A percentile compares a stretch with the other conserved stretches of the same genome.
Evolutionary conservation across 1,139 yeast species (phyloP).

Genomic region (Geotrichum siamense): DNA sequence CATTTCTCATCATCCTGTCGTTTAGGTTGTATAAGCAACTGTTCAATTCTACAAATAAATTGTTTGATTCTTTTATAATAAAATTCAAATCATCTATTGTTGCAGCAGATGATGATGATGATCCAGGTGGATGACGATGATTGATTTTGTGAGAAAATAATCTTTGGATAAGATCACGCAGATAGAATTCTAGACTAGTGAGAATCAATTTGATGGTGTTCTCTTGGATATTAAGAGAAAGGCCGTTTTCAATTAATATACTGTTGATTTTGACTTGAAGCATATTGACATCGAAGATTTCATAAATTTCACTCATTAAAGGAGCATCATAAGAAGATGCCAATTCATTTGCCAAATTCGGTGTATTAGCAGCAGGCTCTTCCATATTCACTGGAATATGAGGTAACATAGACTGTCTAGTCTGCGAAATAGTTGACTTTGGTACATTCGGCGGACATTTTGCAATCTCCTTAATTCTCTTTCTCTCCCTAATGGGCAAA

Average conservation of each 20-base stretch:
- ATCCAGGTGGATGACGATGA: no score
- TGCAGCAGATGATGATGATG: constrained; percentile 22
- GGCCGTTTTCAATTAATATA: constrained; percentile 83
- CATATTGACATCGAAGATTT: constrained; percentile 73
- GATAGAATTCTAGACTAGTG: constrained; percentile 71
- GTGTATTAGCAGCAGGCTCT: constrained; percentile 3
- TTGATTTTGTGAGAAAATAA: constrained; percentile 43
- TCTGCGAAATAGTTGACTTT: constrained; percentile 62
- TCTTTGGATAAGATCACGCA: constrained; percentile 66
- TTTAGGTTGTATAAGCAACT: constrained; percentile 32
- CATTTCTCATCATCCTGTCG: constrained; percentile 31
- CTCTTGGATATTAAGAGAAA: constrained; percentile 70
- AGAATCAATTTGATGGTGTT: constrained; percentile 71
- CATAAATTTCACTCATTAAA: constrained; percentile 66
- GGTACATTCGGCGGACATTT: constrained; percentile 28
- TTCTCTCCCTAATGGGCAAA: constrained; percentile 74
- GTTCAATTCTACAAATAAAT: constrained; percentile 30
- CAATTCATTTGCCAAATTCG: constrained; percentile 1
- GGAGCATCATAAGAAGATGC: constrained; percentile 55
- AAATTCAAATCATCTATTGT: constrained; percentile 32
- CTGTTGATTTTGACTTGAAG: constrained; percentile 68
- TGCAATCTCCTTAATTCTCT: constrained; percentile 75
- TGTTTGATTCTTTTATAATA: constrained; percentile 30
- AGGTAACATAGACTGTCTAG: constrained; percentile 80
- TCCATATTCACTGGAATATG: constrained; percentile 57